Evolutionary conservation across 495 filamentous ascomycete genomes (phyloP), one percentile per base, ranked within the genome.

Genomic region (Podospora tetraspora): DNA sequence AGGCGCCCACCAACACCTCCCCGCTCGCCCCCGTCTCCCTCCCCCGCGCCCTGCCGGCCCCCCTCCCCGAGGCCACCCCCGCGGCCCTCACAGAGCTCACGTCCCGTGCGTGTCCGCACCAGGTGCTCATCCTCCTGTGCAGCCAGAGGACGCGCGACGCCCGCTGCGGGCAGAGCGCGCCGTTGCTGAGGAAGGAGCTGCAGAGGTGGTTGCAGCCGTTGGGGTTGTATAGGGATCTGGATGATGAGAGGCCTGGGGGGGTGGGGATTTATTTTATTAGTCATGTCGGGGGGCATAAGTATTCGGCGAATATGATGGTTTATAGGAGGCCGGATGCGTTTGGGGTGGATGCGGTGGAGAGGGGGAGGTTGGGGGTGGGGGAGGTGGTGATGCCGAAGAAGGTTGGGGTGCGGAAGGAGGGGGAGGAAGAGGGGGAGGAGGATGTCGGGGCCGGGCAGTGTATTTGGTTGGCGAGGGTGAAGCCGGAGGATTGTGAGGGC

Each of bases 261-360:
- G 94, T 96, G 3, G 94, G 92, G 1, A 90, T 99, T 63, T 94
- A 97, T 73, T 99, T 98, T 75, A 93, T 98, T 72, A 93, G 88
- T 70, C 95, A 99, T 75, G 92, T 97, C 0, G 95, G 95, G 12
- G 95, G 95, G 0, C 95, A 99, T 75, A 96, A 96, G 79, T 98
- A 92, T 76, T 86, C 87, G 8, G 95, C 94, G 1, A 99, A 99
- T 72, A 85, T 97, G 72, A 89, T 99, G 78, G 81, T 99, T 0
- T 98, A 99, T 74, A 84, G 95, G 8, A 82, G 89, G 32, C 82
- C 82, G 21, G 84, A 89, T 76, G 88, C 78, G 62, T 88, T 78
- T 80, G 85, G 88, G 72, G 77, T 84, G 57, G 84, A 86, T 59
- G 62, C 62, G 2, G 73, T 81, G 13, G 69, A 80, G 69, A 62